Base-by-base conservation (phyloP, 805 yeast genomes). In the Sugiyamaella americana region DNA sequence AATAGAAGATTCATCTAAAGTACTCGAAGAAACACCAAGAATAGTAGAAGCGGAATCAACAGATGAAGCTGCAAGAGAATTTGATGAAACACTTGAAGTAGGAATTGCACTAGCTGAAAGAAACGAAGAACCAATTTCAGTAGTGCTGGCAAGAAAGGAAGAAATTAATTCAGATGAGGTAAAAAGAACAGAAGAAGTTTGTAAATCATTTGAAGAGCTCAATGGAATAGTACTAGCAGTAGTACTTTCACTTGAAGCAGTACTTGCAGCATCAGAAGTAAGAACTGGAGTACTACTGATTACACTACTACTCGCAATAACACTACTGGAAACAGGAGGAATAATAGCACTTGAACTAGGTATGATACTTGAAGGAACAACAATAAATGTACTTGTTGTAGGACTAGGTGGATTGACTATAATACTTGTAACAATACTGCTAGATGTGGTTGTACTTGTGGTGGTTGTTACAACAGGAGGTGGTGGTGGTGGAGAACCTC, bases 21-120 rank as follows among this genome's bases (percentile, higher is more conserved):
- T 13, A 36, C 43, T 20, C 6, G 30, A 19, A 37, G 37, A 8
- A 10, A 43, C 21, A 35, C 10, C 5, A 35, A 21, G 18, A 35
- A 17, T 6, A 35, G 37, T 18, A 35, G 20, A 18, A 21, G 37
- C 18, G 17, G 59, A 41, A 6, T 67, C 73, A 20, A 81, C 77
- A 39, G 43, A 42, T 10, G 46, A 36, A 34, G 44, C 8, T 4
- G 40, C 20, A 13, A 16, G 22, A 18, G 48, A 40, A 13, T 43
- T 40, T 10, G 35, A 4, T 10, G 39, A 35, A 8, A 11, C 47
- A n/a, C 21, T 32, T 13, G 48, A 5, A 3, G 45, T 17, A 34
- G 43, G 16, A 24, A 22, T 37, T 16, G 43, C 13, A 2, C 36
- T 21, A 40, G 45, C 17, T 11, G 44, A 20, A 16, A 17, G 41